A percentile compares a stretch with the other conserved stretches of the same genome.
These are phyloP conservation scores for Trichophyton rubrum DNA, from an alignment of 2,329 filamentous ascomycete genomes.

Conservation along the genomic window DNA sequence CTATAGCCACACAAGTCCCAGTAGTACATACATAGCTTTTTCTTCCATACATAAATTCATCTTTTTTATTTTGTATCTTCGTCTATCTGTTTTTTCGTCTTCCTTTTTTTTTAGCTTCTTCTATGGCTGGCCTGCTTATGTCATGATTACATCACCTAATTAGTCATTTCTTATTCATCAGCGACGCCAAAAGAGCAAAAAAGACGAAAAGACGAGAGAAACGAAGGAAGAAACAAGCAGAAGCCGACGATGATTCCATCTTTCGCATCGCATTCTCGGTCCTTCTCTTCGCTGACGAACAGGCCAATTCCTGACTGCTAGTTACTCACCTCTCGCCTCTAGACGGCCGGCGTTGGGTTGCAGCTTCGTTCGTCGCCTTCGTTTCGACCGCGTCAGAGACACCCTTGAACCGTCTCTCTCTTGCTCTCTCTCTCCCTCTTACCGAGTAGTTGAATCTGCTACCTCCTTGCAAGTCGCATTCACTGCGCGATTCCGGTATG, in stretches of 20 bases:
- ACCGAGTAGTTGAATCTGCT: neutral
- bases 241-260: neutral
- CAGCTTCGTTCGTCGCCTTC: neutral
- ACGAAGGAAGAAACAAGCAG: neutral
- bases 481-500: neutral
- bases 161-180: too few relatives aligned
- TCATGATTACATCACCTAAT: too few relatives aligned
- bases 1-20: too few relatives aligned
- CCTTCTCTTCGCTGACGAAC: neutral
- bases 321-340: neutral
- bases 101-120: too few relatives aligned
- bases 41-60: too few relatives aligned
- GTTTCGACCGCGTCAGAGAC: neutral
- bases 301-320: neutral
- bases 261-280: neutral
- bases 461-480: neutral
- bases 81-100: too few relatives aligned
- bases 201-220: neutral
- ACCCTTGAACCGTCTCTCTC: neutral
- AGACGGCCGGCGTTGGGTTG: neutral
- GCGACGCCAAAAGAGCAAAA: neutral
- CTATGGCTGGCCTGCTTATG: too few relatives aligned
- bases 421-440: neutral
- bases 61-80: too few relatives aligned
- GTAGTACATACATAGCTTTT: too few relatives aligned